Evolutionary conservation across 495 filamentous ascomycete species (phyloP).

Genomic region (Xylaria sp.): DNA sequence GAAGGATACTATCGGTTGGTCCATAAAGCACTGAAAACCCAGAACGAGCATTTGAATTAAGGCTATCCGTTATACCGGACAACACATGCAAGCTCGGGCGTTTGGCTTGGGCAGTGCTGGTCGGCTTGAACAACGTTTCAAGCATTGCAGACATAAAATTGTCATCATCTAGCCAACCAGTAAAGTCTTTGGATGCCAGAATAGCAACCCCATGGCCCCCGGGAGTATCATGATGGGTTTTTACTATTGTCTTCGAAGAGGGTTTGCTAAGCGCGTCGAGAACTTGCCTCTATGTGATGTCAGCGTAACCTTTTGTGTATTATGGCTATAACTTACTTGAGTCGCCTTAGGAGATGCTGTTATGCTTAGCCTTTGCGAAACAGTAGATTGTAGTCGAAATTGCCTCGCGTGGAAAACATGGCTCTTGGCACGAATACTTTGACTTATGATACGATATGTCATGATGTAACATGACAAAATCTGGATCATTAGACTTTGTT

Average conservation of each 20-base stretch:
- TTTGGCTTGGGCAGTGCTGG: background rate
- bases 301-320: background rate
- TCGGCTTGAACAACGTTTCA: slow-evolving; percentile 21
- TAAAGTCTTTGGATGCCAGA: slow-evolving; percentile 44
- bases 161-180: slow-evolving; percentile 48
- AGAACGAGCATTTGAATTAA: slow-evolving; percentile 36
- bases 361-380: slow-evolving; percentile 32
- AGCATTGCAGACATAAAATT: slow-evolving; percentile 45
- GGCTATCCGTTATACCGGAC: slow-evolving; percentile 46
- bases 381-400: slow-evolving; percentile 19
- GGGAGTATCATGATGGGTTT: background rate
- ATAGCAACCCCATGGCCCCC: slow-evolving; percentile 40
- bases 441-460: slow-evolving; percentile 28
- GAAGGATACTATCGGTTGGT: slow-evolving; percentile 37
- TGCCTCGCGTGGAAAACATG: slow-evolving; percentile 20
- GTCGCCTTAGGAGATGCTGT: slow-evolving; percentile 27
- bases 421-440: slow-evolving; percentile 17
- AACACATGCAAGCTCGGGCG: slow-evolving; percentile 38
- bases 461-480: slow-evolving; percentile 25
- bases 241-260: background rate
- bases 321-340: slow-evolving; percentile 26
- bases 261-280: slow-evolving; percentile 17
- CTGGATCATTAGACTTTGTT: background rate
- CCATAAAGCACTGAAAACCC: slow-evolving; percentile 54
- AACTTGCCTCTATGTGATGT: slow-evolving; percentile 20